These are phyloP conservation scores for Fusarium sp. DNA, from an alignment of 2,329 filamentous ascomycete species.

Conservation along the genomic window DNA sequence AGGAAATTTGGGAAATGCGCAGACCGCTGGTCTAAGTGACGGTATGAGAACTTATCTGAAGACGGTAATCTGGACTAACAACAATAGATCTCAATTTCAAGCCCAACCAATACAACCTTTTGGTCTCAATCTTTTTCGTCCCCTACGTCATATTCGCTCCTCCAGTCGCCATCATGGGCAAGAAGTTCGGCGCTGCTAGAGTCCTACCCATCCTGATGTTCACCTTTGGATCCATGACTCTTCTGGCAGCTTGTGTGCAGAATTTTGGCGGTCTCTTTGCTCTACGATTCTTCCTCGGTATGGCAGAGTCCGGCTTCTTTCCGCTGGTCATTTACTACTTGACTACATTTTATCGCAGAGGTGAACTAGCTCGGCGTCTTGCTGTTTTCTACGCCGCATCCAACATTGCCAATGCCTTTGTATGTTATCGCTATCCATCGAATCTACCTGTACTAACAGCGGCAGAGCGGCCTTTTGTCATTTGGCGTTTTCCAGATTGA, in stretches of 20 bases:
- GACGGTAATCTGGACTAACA: background rate
- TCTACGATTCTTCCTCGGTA: constrained; percentile 10
- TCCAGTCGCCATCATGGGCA: constrained; percentile 13
- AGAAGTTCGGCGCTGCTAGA: constrained; percentile 8
- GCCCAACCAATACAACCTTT: constrained; percentile 18
- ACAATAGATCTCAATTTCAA: constrained; percentile 19
- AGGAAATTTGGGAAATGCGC: constrained; percentile 26
- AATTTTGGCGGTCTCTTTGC: constrained; percentile 26
- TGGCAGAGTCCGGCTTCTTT: constrained; percentile 19
- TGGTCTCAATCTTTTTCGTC: constrained; percentile 26
- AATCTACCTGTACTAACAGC: accelerated
- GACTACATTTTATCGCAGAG: constrained; percentile 17
- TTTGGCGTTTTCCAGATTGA: constrained; percentile 24
- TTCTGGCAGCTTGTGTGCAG: constrained; percentile 9
- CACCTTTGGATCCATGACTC: constrained; percentile 15
- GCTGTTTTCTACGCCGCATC: constrained; percentile 22
- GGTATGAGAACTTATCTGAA: background rate
- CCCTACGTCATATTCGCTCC: constrained; percentile 25
- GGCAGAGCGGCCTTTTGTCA: constrained; percentile 11
- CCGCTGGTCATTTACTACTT: constrained; percentile 24
- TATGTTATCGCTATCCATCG: accelerated
- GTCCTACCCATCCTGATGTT: constrained; percentile 22
- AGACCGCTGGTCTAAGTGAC: constrained; percentile 13
- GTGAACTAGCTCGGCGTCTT: constrained; percentile 17
- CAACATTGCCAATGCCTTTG: constrained; percentile 22